phyloP scores from a whole-genome alignment of 2,329 filamentous ascomycete species.

The Penicillium sp. region DNA sequence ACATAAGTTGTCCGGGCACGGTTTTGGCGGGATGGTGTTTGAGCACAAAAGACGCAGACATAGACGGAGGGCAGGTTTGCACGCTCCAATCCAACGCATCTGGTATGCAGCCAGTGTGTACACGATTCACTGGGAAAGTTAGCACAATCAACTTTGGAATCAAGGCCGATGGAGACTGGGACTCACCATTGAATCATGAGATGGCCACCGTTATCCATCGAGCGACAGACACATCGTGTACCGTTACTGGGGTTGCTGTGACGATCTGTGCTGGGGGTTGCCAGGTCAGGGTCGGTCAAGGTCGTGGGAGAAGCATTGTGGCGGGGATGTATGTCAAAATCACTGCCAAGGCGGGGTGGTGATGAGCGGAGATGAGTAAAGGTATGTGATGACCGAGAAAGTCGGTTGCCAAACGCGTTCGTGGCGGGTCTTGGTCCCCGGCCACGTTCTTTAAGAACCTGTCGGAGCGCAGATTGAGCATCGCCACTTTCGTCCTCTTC shows the following conservation, averaged over 20 bases:
- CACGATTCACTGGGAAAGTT: conserved; percentile 54
- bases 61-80: conserved; percentile 50
- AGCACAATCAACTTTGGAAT: conserved; percentile 7
- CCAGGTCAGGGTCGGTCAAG: conserved; percentile 51
- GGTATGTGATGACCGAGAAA: conserved; percentile 34
- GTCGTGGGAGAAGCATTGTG: conserved; percentile 53
- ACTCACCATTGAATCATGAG: conserved; percentile 60
- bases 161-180: neutral
- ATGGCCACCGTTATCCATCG: conserved; percentile 53
- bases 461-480: conserved; percentile 49
- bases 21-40: conserved; percentile 43
- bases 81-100: conserved; percentile 56
- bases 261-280: conserved; percentile 55
- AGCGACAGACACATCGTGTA: conserved; percentile 60
- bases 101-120: conserved; percentile 62
- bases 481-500: conserved; percentile 39
- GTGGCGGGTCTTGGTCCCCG: conserved; percentile 29
- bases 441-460: conserved; percentile 43
- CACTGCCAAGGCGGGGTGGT: conserved; percentile 40
- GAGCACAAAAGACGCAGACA: conserved; percentile 53
- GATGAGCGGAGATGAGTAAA: conserved; percentile 45
- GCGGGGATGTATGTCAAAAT: conserved; percentile 39
- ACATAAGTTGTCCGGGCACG: conserved; percentile 37
- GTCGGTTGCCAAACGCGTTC: conserved; percentile 31
- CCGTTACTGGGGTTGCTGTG: conserved; percentile 53